phyloP scores from a whole-genome alignment of 2,329 filamentous ascomycete genomes.

The Ceratocystis albifundus region DNA sequence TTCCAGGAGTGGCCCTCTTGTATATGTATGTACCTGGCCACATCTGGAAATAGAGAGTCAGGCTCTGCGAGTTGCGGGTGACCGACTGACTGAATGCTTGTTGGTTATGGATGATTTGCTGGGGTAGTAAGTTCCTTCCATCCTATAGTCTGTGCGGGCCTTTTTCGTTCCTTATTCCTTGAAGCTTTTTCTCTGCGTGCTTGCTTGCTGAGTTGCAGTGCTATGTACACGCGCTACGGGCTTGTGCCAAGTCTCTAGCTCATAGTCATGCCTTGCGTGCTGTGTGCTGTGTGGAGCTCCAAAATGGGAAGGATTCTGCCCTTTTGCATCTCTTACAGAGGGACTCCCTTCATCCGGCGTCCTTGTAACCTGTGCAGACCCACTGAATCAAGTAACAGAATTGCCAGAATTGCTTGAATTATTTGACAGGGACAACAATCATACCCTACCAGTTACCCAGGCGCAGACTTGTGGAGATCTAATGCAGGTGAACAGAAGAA shows the following conservation, averaged over 20 bases:
- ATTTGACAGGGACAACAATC: conserved; percentile 12
- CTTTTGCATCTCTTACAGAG: conserved; percentile 8
- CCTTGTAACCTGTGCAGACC: not conserved
- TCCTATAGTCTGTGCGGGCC: conserved; percentile 5
- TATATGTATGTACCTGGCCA: too few relatives aligned
- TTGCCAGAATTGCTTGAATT: conserved; percentile 10
- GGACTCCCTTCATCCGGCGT: not conserved
- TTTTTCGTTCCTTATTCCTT: conserved; percentile 6
- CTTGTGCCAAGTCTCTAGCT: conserved; percentile 1
- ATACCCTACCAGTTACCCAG: not conserved
- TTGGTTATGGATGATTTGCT: conserved; percentile 1
- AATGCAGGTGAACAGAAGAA: conserved; percentile 11
- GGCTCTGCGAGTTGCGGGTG: conserved; percentile 24
- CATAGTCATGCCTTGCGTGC: not conserved
- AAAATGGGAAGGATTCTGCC: conserved; percentile 4
- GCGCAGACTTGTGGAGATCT: not conserved
- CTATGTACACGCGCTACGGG: not conserved
- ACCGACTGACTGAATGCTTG: not conserved
- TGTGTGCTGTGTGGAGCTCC: not conserved
- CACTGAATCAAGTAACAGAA: conserved; percentile 9
- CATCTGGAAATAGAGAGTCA: too few relatives aligned
- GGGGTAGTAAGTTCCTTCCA: conserved; percentile 6
- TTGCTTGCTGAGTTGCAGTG: too few relatives aligned
- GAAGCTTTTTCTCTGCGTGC: conserved; percentile 1
- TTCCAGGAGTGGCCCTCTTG: conserved; percentile 22